These are phyloP conservation scores for Umbelopsis vinacea DNA, from an alignment of 192 early-diverging fungal species.

Conservation along the genomic window DNA sequence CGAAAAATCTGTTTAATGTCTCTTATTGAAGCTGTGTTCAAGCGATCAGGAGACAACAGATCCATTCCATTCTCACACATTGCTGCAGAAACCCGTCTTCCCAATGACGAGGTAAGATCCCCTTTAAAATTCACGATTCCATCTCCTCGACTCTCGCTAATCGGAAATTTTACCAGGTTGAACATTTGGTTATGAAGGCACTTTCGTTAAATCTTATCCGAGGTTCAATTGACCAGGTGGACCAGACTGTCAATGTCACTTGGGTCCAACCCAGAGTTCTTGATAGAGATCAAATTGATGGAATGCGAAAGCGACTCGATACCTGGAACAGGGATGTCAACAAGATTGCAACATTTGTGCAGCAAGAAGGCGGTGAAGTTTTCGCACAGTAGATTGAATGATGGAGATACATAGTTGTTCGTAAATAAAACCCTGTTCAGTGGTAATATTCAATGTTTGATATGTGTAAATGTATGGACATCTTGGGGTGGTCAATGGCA, in stretches of 20 bases:
- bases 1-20: conserved; percentile 99
- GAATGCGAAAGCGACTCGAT: conserved; percentile 77
- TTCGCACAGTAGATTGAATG: conserved; percentile 47
- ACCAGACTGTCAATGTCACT: conserved; percentile 81
- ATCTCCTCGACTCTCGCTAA: background rate
- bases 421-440: conserved; percentile 3
- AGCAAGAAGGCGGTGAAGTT: conserved; percentile 73
- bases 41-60: conserved; percentile 74
- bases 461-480: no score
- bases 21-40: conserved; percentile 93
- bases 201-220: conserved; percentile 89
- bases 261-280: conserved; percentile 99
- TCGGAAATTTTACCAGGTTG: conserved; percentile 60
- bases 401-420: background rate
- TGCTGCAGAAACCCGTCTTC: conserved; percentile 79
- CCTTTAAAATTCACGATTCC: background rate
- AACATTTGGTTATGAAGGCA: conserved; percentile 98
- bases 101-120: conserved; percentile 65
- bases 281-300: conserved; percentile 86
- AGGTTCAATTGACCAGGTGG: conserved; percentile 96
- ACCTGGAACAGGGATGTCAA: conserved; percentile 89
- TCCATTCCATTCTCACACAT: conserved; percentile 81
- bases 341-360: conserved; percentile 69
- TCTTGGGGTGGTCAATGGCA: no score
- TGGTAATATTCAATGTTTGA: no score